Evolutionary conservation across 148 eudicot species (phyloP).

Genomic region (Suaeda aralocaspica): DNA sequence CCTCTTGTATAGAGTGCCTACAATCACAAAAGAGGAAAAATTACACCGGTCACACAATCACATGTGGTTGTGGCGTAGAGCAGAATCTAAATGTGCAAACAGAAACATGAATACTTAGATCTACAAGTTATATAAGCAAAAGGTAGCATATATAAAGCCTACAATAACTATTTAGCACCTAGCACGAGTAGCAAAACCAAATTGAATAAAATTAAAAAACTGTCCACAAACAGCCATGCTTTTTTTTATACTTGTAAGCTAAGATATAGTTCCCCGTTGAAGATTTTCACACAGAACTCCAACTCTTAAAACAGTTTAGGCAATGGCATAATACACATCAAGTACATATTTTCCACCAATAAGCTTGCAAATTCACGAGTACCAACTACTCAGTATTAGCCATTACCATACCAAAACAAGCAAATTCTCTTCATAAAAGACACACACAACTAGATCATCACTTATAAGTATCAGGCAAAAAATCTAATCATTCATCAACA

Average conservation of each 20-base stretch:
- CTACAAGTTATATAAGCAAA: background rate
- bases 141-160: background rate
- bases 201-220: background rate
- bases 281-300: background rate
- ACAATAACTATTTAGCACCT: background rate
- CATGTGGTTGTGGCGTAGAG: background rate
- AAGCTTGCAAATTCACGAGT: background rate
- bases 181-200: background rate
- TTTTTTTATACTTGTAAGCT: background rate
- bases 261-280: background rate
- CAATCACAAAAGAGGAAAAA: conserved; percentile 12
- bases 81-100: background rate
- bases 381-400: background rate
- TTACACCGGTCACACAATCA: background rate
- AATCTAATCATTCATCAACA: background rate
- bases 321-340: background rate
- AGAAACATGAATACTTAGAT: background rate
- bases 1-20: conserved; percentile 56
- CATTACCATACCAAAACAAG: no score
- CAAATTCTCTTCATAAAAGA: background rate
- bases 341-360: background rate
- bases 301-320: background rate
- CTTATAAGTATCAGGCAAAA: background rate
- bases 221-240: no score
- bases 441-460: background rate